A percentile compares a stretch with the other conserved stretches of the same genome.
phyloP scores from a whole-genome alignment of 2,329 filamentous ascomycete species.

The Thelonectria olida region DNA sequence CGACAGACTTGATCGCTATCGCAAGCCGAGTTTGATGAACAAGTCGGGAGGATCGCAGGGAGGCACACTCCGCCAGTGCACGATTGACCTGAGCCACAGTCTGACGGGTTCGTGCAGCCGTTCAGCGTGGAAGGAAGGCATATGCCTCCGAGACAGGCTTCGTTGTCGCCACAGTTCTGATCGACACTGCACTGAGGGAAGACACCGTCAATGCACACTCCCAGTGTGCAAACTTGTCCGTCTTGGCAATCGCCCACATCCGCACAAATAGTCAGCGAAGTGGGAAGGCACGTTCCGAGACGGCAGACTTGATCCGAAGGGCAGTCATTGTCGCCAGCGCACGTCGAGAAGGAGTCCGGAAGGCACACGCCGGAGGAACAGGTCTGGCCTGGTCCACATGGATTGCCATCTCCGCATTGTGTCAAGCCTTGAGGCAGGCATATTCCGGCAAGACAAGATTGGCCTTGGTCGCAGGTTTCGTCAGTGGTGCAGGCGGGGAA shows the following conservation, averaged over 20 bases:
- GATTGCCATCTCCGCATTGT: neutral
- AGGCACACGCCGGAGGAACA: neutral
- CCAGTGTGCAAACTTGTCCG: conserved; percentile 5
- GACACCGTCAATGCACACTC: conserved; percentile 3
- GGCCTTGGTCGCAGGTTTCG: neutral
- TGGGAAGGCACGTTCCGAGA: conserved; percentile 11
- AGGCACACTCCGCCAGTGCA: conserved; percentile 16
- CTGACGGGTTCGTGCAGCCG: neutral
- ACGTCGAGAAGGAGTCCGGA: neutral
- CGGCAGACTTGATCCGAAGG: conserved; percentile 1
- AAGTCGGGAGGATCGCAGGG: conserved; percentile 1
- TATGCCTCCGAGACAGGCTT: conserved; percentile 8
- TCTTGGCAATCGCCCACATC: neutral
- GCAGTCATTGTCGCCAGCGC: conserved; percentile 2
- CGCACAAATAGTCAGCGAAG: neutral
- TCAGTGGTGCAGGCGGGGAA: neutral
- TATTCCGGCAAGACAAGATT: neutral
- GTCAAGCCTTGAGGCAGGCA: conserved; percentile 7
- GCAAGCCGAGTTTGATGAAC: neutral
- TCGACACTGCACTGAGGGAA: conserved; percentile 7
- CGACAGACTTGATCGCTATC: neutral
- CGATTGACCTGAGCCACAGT: conserved; percentile 7
- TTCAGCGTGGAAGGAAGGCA: conserved; percentile 5
- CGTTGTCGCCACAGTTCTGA: neutral
- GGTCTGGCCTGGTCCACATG: neutral